Evolutionary conservation across 176 grass and related monocot species (phyloP), one percentile per base, ranked within the genome.

Genomic region (Tillandsia leiboldiana): DNA sequence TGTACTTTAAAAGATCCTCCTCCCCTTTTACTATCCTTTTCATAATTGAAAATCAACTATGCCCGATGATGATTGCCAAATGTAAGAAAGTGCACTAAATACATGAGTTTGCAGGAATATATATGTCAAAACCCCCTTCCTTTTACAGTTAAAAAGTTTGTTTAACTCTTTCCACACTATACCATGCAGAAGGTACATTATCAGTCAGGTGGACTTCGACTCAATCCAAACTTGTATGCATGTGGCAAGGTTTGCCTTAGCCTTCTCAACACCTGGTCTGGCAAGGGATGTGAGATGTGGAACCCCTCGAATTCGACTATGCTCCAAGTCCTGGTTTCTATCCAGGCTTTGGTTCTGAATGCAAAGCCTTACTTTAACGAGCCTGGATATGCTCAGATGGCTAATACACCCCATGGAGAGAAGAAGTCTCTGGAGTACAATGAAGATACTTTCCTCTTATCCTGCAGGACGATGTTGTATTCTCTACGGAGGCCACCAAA

Each of bases 301-400:
- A 84, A 77, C 57, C 76, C 83, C 11, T 68, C 72, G 49, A 80
- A 75, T 54, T 89, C 86, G 48, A 89, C 83, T 58, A 84, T 85
- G 85, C 71, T 96, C 50, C 89, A 88, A 49, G 81, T 96, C 58
- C 51, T 96, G 33, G 78, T 91, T 48, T 89, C 86, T 28, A 84
- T 91, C 80, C 86, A 91, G 74, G 85, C 85, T 14, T 78, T 96
- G 52, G 92, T 96, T 59, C 85, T 91, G 51, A 91, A 96, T 78
- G 83, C 70, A 15, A 88, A 87, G 63, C 88, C 92, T 71, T 91
- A 81, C 51, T 89, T 96, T 70, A 96, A 89, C 48, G 92, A 96
- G 69, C 83, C 86, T 65, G 88, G 51, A 33, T 81, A 85, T 76
- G 69, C 2, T 3, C n/a, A 15, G 23, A 53, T 51, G 15, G 79